Conservation (phyloP, 2,329 filamentous ascomycete species). For the Fusarium poae region DNA sequence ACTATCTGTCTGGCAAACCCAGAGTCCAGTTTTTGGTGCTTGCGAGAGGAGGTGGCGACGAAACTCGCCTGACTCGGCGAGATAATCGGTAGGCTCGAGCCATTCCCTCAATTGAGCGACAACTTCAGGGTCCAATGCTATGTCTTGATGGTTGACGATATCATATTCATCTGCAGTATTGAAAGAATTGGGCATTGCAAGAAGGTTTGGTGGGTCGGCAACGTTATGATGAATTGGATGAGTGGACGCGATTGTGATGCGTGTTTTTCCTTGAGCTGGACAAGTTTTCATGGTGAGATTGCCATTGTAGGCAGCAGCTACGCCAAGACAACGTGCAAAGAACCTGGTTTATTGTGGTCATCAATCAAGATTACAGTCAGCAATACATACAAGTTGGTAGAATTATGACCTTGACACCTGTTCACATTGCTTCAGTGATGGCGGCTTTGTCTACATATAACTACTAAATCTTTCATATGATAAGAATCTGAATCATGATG, state of each 20-base stretch:
- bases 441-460: too few relatives aligned
- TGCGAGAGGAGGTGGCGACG: constrained; percentile 44
- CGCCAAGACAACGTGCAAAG: neutral
- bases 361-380: neutral
- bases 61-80: constrained; percentile 47
- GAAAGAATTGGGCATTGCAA: constrained; percentile 30
- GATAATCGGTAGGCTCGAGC: constrained; percentile 50
- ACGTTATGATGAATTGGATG: too few relatives aligned
- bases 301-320: too few relatives aligned
- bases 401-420: too few relatives aligned
- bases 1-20: constrained; percentile 45
- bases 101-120: constrained; percentile 42
- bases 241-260: too few relatives aligned
- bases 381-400: neutral
- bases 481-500: too few relatives aligned
- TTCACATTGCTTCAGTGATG: too few relatives aligned
- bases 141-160: constrained; percentile 35
- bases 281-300: neutral
- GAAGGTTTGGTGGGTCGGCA: too few relatives aligned
- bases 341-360: neutral
- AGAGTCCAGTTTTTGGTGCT: constrained; percentile 46
- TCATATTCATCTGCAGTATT: constrained; percentile 42
- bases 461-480: too few relatives aligned
- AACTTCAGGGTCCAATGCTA: constrained; percentile 22
- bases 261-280: too few relatives aligned